Evolutionary conservation across 768 basidiomycete genomes (phyloP).

Genomic region (Hygrophoropsis aurantiaca): DNA sequence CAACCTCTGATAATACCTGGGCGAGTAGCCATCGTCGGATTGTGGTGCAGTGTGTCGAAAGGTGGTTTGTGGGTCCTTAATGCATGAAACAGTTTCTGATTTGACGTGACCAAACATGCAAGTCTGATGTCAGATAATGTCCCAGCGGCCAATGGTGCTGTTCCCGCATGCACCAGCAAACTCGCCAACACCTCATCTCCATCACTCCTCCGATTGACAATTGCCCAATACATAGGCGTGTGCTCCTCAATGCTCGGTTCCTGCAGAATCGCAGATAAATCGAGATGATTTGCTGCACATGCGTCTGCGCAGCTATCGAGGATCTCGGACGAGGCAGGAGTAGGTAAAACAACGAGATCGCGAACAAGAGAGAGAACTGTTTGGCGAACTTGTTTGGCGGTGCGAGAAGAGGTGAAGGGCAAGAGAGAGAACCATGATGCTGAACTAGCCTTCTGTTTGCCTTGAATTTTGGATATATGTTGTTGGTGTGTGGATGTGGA

Average conservation of each 20-base stretch:
- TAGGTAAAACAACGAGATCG: conserved; percentile 41
- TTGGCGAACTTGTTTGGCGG: conserved; percentile 45
- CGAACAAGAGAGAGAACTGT: conserved; percentile 53
- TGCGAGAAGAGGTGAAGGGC: conserved; percentile 23
- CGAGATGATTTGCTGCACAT: conserved; percentile 51
- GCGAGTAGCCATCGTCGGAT: not conserved
- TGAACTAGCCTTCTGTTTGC: too few species aligned
- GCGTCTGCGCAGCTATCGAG: conserved; percentile 62
- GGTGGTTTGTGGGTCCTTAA: conserved; percentile 21
- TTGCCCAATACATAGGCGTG: conserved; percentile 30
- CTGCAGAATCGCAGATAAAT: conserved; percentile 28
- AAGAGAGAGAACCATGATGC: conserved; percentile 29
- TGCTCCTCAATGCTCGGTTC: conserved; percentile 21
- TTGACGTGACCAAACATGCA: conserved; percentile 51
- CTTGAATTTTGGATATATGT: too few species aligned
- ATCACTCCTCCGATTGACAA: conserved; percentile 34
- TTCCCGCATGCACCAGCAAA: conserved; percentile 47
- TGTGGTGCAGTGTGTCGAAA: conserved; percentile 10
- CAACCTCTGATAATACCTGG: conserved; percentile 17
- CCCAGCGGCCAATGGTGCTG: conserved; percentile 33
- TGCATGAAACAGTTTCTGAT: conserved; percentile 27
- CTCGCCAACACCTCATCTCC: conserved; percentile 40
- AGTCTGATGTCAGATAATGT: conserved; percentile 63
- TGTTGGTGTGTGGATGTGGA: too few species aligned
- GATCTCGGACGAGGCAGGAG: conserved; percentile 35